Base-by-base conservation (phyloP, 2,329 filamentous ascomycete genomes). In the Aspergillus ochraceoroseus region DNA sequence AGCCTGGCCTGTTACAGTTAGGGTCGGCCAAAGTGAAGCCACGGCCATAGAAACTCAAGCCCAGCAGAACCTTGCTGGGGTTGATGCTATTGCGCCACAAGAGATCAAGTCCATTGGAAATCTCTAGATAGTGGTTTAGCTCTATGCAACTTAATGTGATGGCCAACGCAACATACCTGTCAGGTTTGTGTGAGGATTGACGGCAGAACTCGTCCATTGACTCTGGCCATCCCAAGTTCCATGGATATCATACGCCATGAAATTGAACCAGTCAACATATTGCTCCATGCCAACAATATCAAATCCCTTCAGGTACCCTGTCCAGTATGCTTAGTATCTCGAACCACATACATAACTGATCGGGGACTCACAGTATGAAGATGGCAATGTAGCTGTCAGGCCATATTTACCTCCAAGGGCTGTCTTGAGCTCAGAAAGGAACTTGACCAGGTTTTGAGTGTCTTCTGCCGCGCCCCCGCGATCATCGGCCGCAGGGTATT, bases 191-290 rank as follows among this genome's bases (percentile, higher is more conserved):
- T 54, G 45, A 3, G 46, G 39, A 15, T 45, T 36, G 9, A 49
- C 18, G 13, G 23, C 19, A 11, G 41, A 13, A 1, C 38, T 37
- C 5, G 44, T 49, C 40, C 42, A 54, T 19, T 40, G 14, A 19
- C 43, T 51, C 7, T 29, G 26, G 7, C 25, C 27, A 41, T 60
- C 54, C 57, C 56, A 60, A 9, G 33, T 42, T 12, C 55, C 56
- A 19, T 52, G 44, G 2, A 58, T 40, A 37, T 59, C 54, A 38
- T 58, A 59, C 2, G 43, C 40, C 55, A 61, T 59, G 7, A 61
- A 13, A 31, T 57, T 57, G 41, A 59, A 58, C 33, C 41, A 58
- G 25, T 57, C 51, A 3, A 58, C 45, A 26, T 48, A 42, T n/a
- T 43, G 9, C 2, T 33, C 19, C 34, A 59, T 46, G 7, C 33